Percentiles rank a stretch among this genome's conserved stretches.
phyloP scores from a whole-genome alignment of 495 filamentous ascomycete genomes.

The Penicillium canariense region DNA sequence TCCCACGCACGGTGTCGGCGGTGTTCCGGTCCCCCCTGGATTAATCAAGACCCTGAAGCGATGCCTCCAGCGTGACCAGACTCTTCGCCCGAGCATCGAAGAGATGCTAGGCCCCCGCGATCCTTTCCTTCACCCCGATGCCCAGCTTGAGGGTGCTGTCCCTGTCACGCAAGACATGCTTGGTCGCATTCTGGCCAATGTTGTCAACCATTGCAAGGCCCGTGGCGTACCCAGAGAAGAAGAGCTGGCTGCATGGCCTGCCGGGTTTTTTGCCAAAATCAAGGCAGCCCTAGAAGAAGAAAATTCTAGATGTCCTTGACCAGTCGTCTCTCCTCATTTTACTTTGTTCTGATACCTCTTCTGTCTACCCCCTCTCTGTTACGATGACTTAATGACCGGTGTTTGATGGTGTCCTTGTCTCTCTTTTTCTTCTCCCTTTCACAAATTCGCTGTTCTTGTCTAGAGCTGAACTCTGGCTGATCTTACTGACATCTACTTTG shows the following conservation, averaged over 20 bases:
- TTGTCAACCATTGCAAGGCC: slow-evolving; percentile 70
- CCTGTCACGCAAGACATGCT: slow-evolving; percentile 76
- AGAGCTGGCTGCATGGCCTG: slow-evolving; percentile 70
- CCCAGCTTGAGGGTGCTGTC: slow-evolving; percentile 58
- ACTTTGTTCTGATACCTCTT: slow-evolving; percentile 24
- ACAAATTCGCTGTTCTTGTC: background rate
- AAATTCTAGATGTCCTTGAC: slow-evolving; percentile 21
- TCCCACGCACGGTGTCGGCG: slow-evolving; percentile 71
- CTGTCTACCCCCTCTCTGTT: slow-evolving; percentile 10
- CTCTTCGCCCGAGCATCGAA: slow-evolving; percentile 70
- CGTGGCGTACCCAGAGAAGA: slow-evolving; percentile 65
- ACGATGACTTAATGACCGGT: slow-evolving; percentile 32
- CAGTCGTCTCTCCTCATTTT: slow-evolving; percentile 12
- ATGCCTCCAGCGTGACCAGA: slow-evolving; percentile 78
- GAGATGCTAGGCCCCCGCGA: slow-evolving; percentile 71
- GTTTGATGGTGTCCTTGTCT: slow-evolving; percentile 22
- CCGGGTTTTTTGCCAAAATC: slow-evolving; percentile 62
- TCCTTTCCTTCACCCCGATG: slow-evolving; percentile 78
- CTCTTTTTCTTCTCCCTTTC: slow-evolving; percentile 1
- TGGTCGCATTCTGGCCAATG: slow-evolving; percentile 69
- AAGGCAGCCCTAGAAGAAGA: slow-evolving; percentile 60
- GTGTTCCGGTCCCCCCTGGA: slow-evolving; percentile 63
- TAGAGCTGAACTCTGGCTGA: slow-evolving; percentile 14
- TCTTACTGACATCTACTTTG: slow-evolving; percentile 19
- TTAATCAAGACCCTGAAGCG: slow-evolving; percentile 70